phyloP scores from a whole-genome alignment of 768 basidiomycete species.

The Hypholoma sublateritium region DNA sequence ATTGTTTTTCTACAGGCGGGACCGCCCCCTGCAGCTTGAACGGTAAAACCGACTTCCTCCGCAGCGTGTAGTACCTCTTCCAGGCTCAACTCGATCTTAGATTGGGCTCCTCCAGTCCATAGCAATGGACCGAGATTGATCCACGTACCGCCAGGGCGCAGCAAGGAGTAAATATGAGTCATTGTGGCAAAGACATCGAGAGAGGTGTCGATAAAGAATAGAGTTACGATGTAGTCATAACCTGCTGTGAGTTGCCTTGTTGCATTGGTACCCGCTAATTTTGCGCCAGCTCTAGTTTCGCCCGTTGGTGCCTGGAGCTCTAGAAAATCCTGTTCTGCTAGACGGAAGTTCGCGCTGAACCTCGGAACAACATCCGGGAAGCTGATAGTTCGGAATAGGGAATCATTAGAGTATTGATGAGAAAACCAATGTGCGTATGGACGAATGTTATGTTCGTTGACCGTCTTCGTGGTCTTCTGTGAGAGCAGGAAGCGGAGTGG shows the following conservation, averaged over 20 bases:
- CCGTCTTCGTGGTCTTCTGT: conserved; percentile 35
- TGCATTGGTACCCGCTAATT: neutral
- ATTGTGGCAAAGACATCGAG: conserved; percentile 52
- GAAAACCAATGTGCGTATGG: conserved; percentile 74
- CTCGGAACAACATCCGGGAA: conserved; percentile 67
- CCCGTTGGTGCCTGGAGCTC: conserved; percentile 26
- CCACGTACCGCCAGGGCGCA: conserved; percentile 66
- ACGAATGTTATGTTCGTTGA: conserved; percentile 50
- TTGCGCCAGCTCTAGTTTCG: conserved; percentile 12
- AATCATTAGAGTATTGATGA: conserved; percentile 52
- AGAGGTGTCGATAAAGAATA: conserved; percentile 69
- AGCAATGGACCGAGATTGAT: conserved; percentile 71
- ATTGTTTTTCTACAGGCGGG: conserved; percentile 37
- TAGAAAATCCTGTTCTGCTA: conserved; percentile 62
- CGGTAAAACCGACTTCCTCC: conserved; percentile 54
- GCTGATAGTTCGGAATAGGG: conserved; percentile 49
- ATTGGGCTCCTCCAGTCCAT: conserved; percentile 56
- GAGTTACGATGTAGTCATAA: conserved; percentile 62
- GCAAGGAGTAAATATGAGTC: conserved; percentile 53
- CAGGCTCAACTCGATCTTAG: conserved; percentile 57
- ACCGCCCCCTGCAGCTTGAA: conserved; percentile 26
- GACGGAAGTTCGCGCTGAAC: conserved; percentile 37
- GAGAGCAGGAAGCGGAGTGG: conserved; percentile 59
- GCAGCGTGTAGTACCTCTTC: conserved; percentile 60
- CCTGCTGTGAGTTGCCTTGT: conserved; percentile 21